Percentiles rank a stretch among this genome's conserved stretches.
Conservation (phyloP, 106 monocot species). For the Allium cepa region DNA sequence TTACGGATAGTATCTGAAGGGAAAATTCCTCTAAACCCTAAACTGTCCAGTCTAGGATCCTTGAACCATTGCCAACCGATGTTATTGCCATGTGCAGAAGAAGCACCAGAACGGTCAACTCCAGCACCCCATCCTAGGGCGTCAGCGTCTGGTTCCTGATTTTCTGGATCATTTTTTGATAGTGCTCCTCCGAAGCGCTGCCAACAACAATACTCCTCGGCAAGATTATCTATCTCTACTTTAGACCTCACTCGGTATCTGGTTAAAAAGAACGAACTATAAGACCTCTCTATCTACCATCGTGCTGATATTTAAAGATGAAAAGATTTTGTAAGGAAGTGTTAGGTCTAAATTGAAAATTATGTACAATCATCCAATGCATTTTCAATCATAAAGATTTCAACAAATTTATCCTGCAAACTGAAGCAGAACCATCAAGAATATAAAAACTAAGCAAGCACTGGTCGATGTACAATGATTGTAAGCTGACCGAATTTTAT, state of each 20-base stretch:
- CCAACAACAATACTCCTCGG: conserved; percentile 72
- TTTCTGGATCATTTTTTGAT: conserved; percentile 10
- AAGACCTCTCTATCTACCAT: neutral
- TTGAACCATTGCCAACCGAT: conserved; percentile 79
- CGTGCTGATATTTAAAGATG: no score
- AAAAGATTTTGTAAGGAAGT: no score
- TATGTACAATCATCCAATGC: no score
- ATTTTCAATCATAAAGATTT: no score
- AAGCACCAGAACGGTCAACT: conserved; percentile 38
- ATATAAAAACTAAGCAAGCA: no score
- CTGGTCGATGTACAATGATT: no score
- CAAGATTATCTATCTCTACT: conserved; percentile 85
- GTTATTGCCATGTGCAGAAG: conserved; percentile 51
- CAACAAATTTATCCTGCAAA: no score
- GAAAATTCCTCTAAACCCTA: conserved; percentile 94
- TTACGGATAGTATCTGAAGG: conserved; percentile 73
- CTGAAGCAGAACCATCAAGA: no score
- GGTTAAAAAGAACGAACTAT: conserved; percentile 9
- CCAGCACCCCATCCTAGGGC: conserved; percentile 71
- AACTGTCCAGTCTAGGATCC: conserved; percentile 69
- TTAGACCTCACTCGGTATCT: conserved; percentile 85
- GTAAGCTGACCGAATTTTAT: no score
- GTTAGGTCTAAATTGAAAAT: no score
- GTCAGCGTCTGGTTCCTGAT: conserved; percentile 55
- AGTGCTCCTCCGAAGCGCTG: conserved; percentile 69